Evolutionary conservation across 306 rosid genomes (phyloP), one percentile per base, ranked within the genome.

Genomic region (Lathyrus sativus): DNA sequence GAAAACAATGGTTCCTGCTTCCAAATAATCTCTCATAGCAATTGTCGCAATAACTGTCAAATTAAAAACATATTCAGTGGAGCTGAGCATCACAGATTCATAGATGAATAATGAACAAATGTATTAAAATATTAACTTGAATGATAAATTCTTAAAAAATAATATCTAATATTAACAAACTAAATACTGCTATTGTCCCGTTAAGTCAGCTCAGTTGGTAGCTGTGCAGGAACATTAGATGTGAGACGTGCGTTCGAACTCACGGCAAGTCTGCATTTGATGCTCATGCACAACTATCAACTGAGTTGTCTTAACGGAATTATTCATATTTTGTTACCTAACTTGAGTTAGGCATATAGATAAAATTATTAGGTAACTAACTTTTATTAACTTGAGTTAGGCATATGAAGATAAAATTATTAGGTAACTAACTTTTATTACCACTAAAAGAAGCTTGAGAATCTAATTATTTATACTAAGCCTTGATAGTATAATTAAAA

Each of bases 1-100:
- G 68, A 95, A 95, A 68, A 95, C 97, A 15, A 95, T 90, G 18
- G 96, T 82, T 11, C 88, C 99, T 2, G 99, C 99, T 80, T 95
- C 99, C 76, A 83, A 28, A 77, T 87, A 95, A 72, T 95, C 97
- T 1, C 49, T 3, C 91, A 90, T 62, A 54, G 82, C 86, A 41
- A 90, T 71, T 15, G 99, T 87, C 38, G 96, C 97, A 19, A 84
- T 71, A 73, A 88, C 99, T 95, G 91, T 29, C 55, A 76, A 28
- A 56, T 41, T 2, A 7, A n/a, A n/a, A n/a, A 12, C 3, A 31
- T 17, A 2, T 24, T 70, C 14, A 59, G 41, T 64, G 41, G 39
- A 22, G 49, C 11, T 46, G 12, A 5, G 8, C 35, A 58, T 59
- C 42, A 53, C 14, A 51, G 0, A 19, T 31, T 31, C 7, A 31